Evolutionary conservation across 768 basidiomycete species (phyloP), one percentile per base, ranked within the genome.

Genomic region (Auriscalpium microsporum): DNA sequence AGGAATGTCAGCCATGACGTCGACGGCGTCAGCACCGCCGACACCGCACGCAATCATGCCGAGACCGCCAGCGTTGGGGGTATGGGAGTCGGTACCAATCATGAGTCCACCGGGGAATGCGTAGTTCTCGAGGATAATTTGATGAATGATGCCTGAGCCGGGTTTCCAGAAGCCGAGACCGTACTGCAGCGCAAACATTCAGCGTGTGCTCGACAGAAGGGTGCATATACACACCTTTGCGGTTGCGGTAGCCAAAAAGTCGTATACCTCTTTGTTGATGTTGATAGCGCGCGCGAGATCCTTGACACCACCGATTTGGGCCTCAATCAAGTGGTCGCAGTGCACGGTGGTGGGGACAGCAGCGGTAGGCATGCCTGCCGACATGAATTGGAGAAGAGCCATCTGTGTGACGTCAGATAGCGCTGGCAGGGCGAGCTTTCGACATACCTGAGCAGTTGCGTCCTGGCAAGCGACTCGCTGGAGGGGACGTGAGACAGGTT

Each of bases 321-420:
- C 95, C 77, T 97, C 93, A 67, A 99, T 97, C 68, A 99, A 81
- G 74, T 99, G 95, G 75, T 99, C 95, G 69, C 94, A 97, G 79
- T 99, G 95, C 46, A 99, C 96, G 60, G 96, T 95, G 62, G 95
- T 95, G 36, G 95, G 95, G 60, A 97, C 94, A 47, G 95, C 95
- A 42, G 91, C 92, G 47, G 93, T 95, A 69, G 91, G 91, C 82
- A 99, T 94, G 60, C 95, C 95, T 16, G 96, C 94, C 51, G 96
- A 97, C 96, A 99, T 99, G 83, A 99, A 99, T 79, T 99, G 96
- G 62, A 99, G 81, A 55, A 99, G 82, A 17, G 96, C 96, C 96
- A 99, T 99, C 91, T 98, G 52, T 4, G 33, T 50, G 44, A 55
- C 21, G 51, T 62, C 56, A 60, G 58, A 42, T 28, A 28, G 42